Conservation (phyloP, 108 stramenopile species). For the Fistulifera pelliculosa region DNA sequence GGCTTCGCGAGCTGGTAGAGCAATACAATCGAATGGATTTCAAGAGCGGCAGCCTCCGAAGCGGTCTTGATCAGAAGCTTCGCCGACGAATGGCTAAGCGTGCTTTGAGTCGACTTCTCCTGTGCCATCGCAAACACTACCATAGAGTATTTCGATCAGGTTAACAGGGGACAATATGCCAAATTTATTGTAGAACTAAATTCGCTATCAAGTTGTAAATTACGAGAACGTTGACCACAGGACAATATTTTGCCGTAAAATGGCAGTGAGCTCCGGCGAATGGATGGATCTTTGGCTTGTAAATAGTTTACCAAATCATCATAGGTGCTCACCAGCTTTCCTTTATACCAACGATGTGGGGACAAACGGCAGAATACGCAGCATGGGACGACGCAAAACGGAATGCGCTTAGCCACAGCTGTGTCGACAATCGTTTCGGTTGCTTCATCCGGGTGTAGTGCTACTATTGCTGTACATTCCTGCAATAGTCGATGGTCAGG, state of each 20-base stretch:
- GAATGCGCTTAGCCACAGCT: constrained; percentile 53
- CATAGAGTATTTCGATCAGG: not conserved
- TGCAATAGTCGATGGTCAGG: not conserved
- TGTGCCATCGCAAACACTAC: not conserved
- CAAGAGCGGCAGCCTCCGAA: constrained; percentile 13
- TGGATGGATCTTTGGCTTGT: constrained; percentile 38
- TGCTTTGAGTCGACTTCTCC: constrained; percentile 22
- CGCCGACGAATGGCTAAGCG: constrained; percentile 20
- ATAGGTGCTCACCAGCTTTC: constrained; percentile 43
- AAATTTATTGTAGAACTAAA: no score
- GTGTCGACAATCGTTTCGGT: constrained; percentile 66
- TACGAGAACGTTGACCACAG: constrained; percentile 22
- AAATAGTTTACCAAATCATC: constrained; percentile 63
- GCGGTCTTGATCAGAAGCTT: constrained; percentile 20
- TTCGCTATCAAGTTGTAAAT: no score
- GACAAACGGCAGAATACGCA: constrained; percentile 76
- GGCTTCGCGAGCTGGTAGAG: constrained; percentile 29
- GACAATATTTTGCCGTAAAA: constrained; percentile 64
- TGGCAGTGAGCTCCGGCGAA: constrained; percentile 39
- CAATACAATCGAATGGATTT: constrained; percentile 37
- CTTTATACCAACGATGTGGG: constrained; percentile 31
- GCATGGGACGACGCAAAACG: constrained; percentile 78
- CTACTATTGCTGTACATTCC: constrained; percentile 41
- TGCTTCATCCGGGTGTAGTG: constrained; percentile 85
- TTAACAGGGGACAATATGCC: no score